A percentile compares a stretch with the other conserved stretches of the same genome.
These are phyloP conservation scores for Apophysomyces elegans DNA, from an alignment of 371 early-diverging fungal species.

Conservation along the genomic window DNA sequence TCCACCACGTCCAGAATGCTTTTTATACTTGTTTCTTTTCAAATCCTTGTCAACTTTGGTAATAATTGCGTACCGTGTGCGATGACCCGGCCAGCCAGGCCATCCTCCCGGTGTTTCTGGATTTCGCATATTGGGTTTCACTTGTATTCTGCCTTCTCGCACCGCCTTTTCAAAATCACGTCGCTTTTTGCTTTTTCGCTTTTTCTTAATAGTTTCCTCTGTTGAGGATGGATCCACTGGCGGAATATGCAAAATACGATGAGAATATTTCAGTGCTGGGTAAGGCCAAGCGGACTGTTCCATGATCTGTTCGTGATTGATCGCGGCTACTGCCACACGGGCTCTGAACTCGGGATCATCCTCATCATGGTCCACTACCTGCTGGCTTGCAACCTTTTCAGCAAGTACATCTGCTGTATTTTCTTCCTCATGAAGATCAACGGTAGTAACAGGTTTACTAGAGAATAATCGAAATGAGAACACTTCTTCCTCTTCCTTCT, in stretches of 20 bases:
- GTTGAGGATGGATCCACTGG: conserved; percentile 13
- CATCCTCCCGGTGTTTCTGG: conserved; percentile 40
- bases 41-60: conserved; percentile 16
- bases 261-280: conserved; percentile 26
- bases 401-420: conserved; percentile 16
- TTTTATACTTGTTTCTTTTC: conserved; percentile 13
- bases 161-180: conserved; percentile 50
- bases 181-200: conserved; percentile 48
- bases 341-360: conserved; percentile 40
- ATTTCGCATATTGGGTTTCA: conserved; percentile 43
- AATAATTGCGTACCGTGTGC: conserved; percentile 37
- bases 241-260: conserved; percentile 31
- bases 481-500: conserved; percentile 27
- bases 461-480: conserved; percentile 47
- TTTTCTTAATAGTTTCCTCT: conserved; percentile 21
- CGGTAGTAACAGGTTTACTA: conserved; percentile 36
- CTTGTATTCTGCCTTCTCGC: conserved; percentile 28
- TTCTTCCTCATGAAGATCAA: conserved; percentile 34
- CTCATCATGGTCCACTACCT: conserved; percentile 44
- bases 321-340: conserved; percentile 25
- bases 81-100: conserved; percentile 58
- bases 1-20: background rate
- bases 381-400: conserved; percentile 30
- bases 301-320: conserved; percentile 37
- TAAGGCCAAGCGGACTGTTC: conserved; percentile 38